Conservation (phyloP, 495 filamentous ascomycete genomes). For the Durotheca rogersii region DNA sequence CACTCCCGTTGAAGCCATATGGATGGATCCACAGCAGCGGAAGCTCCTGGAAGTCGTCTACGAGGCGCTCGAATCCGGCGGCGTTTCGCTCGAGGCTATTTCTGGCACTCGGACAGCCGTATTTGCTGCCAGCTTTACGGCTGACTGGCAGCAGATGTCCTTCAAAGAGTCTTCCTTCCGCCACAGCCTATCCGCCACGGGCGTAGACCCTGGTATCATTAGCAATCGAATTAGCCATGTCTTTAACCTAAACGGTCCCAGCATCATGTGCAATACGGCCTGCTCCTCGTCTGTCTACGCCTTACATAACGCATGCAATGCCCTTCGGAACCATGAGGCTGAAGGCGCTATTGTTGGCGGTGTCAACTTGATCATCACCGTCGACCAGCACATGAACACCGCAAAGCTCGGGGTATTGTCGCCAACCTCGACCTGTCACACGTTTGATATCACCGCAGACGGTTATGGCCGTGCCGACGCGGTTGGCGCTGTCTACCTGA, state of each 20-base stretch:
- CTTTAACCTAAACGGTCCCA: slow-evolving; percentile 38
- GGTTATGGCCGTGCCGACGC: slow-evolving; percentile 64
- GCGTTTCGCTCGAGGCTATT: slow-evolving; percentile 44
- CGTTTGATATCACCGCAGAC: slow-evolving; percentile 56
- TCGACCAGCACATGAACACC: slow-evolving; percentile 33
- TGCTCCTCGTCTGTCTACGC: slow-evolving; percentile 13
- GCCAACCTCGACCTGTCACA: slow-evolving; percentile 44
- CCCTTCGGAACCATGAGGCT: slow-evolving; percentile 5
- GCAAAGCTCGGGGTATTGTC: slow-evolving; percentile 32
- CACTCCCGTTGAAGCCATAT: slow-evolving; percentile 37
- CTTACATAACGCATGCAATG: slow-evolving; percentile 5
- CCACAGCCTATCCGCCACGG: slow-evolving; percentile 49
- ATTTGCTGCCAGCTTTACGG: slow-evolving; percentile 51
- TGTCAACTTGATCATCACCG: slow-evolving; percentile 47
- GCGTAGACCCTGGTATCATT: slow-evolving; percentile 46
- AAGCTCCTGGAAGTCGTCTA: slow-evolving; percentile 45
- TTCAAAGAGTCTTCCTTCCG: slow-evolving; percentile 46
- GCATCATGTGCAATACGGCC: slow-evolving; percentile 56
- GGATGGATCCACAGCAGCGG: slow-evolving; percentile 42
- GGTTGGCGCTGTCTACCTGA: slow-evolving; percentile 52
- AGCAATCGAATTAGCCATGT: slow-evolving; percentile 54
- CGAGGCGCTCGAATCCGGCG: slow-evolving; percentile 47
- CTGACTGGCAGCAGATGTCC: slow-evolving; percentile 48
- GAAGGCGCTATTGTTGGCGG: slow-evolving; percentile 49
- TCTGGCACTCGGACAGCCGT: slow-evolving; percentile 53